Base-by-base conservation (phyloP, 108 stramenopile genomes). In the Stephanodiscus triporus region DNA sequence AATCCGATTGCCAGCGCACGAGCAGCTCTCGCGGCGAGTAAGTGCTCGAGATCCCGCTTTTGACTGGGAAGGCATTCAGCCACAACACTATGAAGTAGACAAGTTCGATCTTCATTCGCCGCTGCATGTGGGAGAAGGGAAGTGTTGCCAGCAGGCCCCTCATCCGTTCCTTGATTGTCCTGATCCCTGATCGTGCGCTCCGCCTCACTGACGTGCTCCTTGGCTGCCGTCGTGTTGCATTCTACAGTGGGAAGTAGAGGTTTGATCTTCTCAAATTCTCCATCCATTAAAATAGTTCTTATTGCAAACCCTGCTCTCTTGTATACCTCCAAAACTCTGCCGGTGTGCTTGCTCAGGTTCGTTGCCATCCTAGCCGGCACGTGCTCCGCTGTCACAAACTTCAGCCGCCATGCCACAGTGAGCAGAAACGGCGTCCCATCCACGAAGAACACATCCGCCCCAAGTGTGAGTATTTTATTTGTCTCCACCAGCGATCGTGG, bases 371-470 rank as follows among this genome's bases (percentile, higher is more conserved):
- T 57, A 22, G 10, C 24, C 16, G 79, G 79, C 13, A 37, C 45
- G 49, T 30, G 50, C 34, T 78, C 64, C 0, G 68, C 65, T 0
- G 84, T 87, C 19, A 80, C 17, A 49, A 82, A 77, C 66, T 77
- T 51, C 4, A 84, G 36, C 17, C 69, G 65, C 2, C 55, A 53
- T 7, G 76, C 70, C 6, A 82, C n/a, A 5, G 81, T 75, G 4
- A 9, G 4, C 40, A 40, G 40, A 40, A 40, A 40, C 9, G 40
- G 40, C 9, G 40, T 40, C 11, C 40, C 32, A 5, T 34, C 5
- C 32, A 34, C 32, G 5, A 34, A 34, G 5, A 34, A 34, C 32
- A 34, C 16, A 78, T 56, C 3, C 85, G 66, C 36, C 80, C 76
- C 17, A 54, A 57, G 36, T 22, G 60, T 71, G 6, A 87, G 68